Evolutionary conservation across 2,329 filamentous ascomycete species (phyloP), one percentile per base, ranked within the genome.

Genomic region (Dactylellina sp.): DNA sequence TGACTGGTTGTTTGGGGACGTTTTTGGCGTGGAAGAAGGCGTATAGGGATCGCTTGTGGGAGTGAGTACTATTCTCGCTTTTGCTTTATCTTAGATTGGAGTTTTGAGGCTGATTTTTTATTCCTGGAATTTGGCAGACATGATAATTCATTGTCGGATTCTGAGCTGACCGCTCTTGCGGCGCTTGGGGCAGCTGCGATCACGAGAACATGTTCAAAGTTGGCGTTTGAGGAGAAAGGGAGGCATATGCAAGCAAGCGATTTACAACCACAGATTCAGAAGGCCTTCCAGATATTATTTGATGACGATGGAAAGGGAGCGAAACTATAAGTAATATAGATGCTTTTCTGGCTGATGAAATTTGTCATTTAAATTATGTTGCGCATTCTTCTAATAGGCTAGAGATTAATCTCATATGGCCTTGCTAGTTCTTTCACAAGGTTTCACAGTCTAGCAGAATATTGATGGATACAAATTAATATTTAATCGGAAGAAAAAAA

Each of bases 161-260:
- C 82, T 5, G 88, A 89, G 77, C 85, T 86, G 4, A 82, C 97
- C 72, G 86, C 90, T 24, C 82, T 97, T 76, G 92, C 89, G 14
- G 94, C 92, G 0, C 97, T 91, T 83, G 94, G 91, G 0, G 95
- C 94, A 1, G 92, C 91, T 78, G 88, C 89, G 18, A 87, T 99
- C 65, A 98, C 95, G 70, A 89, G 94, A 81, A 93, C 97, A 80
- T 97, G 91, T 80, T 97, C 94, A 18, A 87, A 92, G 55, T 83
- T 93, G 71, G 95, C 95, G 0, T 99, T 96, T 82, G 85, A 87
- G 78, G 91, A 93, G 81, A 91, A 89, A 79, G 94, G 95, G 0
- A 87, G 95, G 76, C 92, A 91, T 79, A 83, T 99, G 80, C 95
- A 98, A 83, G 95, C 95, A 0, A 93, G 91, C 77, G 95, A 98